Evolutionary conservation across 805 yeast genomes (phyloP).

Genomic region (Starmerella potacharoeniae): DNA sequence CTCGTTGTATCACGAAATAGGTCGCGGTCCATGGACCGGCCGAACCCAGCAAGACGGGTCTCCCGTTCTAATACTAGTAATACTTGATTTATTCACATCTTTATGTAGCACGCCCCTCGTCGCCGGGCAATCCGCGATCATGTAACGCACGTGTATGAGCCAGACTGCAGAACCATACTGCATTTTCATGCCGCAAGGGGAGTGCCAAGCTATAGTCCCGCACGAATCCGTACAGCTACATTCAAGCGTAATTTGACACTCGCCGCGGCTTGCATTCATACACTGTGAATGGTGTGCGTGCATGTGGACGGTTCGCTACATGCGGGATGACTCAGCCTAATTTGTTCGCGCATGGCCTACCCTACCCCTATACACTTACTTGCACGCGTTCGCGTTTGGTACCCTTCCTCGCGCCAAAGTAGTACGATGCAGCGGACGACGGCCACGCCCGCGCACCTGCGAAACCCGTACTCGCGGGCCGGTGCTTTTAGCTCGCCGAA

Average conservation of each 20-base stretch:
- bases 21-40: slow-evolving; percentile 14
- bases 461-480: not conserved
- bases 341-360: not conserved
- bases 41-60: not conserved
- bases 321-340: too few relatives aligned
- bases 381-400: not conserved
- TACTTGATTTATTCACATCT: not conserved
- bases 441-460: not conserved
- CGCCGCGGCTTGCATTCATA: too few relatives aligned
- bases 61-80: not conserved
- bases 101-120: not conserved
- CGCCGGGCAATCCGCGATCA: not conserved
- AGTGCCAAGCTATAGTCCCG: too few relatives aligned
- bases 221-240: too few relatives aligned
- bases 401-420: not conserved
- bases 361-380: not conserved
- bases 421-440: not conserved
- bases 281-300: too few relatives aligned
- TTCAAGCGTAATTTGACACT: too few relatives aligned
- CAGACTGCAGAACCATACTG: too few relatives aligned
- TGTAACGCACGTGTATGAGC: not conserved
- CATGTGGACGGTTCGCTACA: too few relatives aligned
- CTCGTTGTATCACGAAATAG: slow-evolving; percentile 22
- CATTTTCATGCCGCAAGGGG: too few relatives aligned
- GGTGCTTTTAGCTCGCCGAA: not conserved